Percentiles rank a stretch among this genome's conserved stretches.
Evolutionary conservation across 768 basidiomycete genomes (phyloP).

Genomic region (Tricholoma sp.): DNA sequence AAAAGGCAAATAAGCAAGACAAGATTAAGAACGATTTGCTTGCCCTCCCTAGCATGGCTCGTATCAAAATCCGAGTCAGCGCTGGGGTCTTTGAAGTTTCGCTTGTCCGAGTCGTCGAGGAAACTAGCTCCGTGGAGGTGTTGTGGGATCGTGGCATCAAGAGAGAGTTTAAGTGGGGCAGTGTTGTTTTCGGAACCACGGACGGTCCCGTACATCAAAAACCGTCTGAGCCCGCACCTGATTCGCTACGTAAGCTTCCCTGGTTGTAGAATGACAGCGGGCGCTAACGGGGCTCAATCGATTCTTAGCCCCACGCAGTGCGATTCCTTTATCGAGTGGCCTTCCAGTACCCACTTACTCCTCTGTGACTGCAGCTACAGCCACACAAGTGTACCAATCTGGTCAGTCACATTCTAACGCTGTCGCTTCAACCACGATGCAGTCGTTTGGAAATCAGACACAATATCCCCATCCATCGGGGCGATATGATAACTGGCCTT

Average conservation of each 20-base stretch:
- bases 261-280: not conserved
- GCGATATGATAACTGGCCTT: slow-evolving; percentile 35
- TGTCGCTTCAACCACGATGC: slow-evolving; percentile 6
- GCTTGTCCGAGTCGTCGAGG: slow-evolving; percentile 65
- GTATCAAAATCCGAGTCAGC: slow-evolving; percentile 80
- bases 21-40: slow-evolving; percentile 67
- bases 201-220: slow-evolving; percentile 70
- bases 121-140: slow-evolving; percentile 68
- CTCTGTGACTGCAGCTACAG: slow-evolving; percentile 19
- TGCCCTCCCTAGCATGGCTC: slow-evolving; percentile 61
- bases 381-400: slow-evolving; percentile 2
- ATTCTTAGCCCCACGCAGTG: slow-evolving; percentile 16
- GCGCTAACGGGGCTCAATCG: slow-evolving; percentile 4
- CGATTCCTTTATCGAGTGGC: slow-evolving; percentile 20
- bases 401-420: slow-evolving; percentile 10
- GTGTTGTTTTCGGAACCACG: slow-evolving; percentile 70
- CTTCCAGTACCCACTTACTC: slow-evolving; percentile 28
- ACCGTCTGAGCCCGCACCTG: slow-evolving; percentile 49
- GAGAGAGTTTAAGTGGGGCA: slow-evolving; percentile 80
- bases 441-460: slow-evolving; percentile 12
- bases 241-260: slow-evolving; percentile 40
- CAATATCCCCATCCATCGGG: slow-evolving; percentile 19
- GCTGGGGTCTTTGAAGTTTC: slow-evolving; percentile 86
- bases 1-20: slow-evolving; percentile 70
- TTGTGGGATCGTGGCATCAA: slow-evolving; percentile 73